Conservation (phyloP, 345 rosid species). For the Rhizophora mangle region DNA sequence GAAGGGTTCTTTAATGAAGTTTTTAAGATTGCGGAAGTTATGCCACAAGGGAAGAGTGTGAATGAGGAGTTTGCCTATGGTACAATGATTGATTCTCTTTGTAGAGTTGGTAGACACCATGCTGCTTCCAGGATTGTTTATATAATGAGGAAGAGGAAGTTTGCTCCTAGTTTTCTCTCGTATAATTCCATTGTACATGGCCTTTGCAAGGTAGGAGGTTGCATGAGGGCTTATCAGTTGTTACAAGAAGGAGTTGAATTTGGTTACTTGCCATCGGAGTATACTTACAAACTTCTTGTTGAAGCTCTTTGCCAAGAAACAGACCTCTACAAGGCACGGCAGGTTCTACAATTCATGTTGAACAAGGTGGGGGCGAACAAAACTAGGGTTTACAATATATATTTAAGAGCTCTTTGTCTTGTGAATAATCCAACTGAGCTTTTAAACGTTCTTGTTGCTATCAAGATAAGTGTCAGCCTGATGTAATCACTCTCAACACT, state of each 20-base stretch:
- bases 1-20: conserved; percentile 62
- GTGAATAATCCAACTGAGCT: conserved; percentile 61
- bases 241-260: conserved; percentile 64
- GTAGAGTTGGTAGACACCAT: conserved; percentile 53
- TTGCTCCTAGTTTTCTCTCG: conserved; percentile 50
- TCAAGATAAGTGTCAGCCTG: conserved; percentile 62
- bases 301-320: conserved; percentile 63
- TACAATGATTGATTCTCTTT: conserved; percentile 72
- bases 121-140: conserved; percentile 81
- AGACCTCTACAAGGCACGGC: conserved; percentile 50
- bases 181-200: conserved; percentile 78
- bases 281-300: conserved; percentile 63
- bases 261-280: conserved; percentile 66
- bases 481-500: conserved; percentile 75
- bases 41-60: conserved; percentile 60
- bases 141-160: conserved; percentile 64
- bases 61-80: conserved; percentile 55
- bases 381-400: conserved; percentile 71
- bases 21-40: conserved; percentile 60
- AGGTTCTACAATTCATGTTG: conserved; percentile 58
- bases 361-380: conserved; percentile 46
- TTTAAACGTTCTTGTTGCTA: conserved; percentile 59
- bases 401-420: conserved; percentile 62
- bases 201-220: conserved; percentile 64
- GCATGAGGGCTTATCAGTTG: conserved; percentile 78